Conservation (phyloP, 2,329 filamentous ascomycete genomes). For the Trichoderma asperellum region DNA sequence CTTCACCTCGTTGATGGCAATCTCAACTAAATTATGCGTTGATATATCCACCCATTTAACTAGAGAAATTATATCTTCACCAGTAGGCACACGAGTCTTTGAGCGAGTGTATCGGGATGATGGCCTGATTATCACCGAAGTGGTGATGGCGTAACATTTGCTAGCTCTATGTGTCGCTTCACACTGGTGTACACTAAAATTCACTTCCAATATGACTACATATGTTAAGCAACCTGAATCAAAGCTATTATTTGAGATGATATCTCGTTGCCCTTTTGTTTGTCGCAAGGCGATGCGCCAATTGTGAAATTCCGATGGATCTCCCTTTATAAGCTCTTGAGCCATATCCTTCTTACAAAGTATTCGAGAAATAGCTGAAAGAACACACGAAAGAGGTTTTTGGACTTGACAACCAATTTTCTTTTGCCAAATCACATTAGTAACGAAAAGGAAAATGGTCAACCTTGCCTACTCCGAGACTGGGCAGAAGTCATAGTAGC, state of each 20-base stretch:
- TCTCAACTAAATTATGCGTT: too few species aligned
- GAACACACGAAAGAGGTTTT: background rate
- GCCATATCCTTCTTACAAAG: conserved; percentile 7
- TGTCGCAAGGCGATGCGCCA: background rate
- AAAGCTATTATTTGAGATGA: background rate
- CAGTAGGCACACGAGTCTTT: background rate
- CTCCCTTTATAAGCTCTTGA: background rate
- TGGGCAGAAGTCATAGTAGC: conserved; percentile 55
- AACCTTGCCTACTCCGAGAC: conserved; percentile 36
- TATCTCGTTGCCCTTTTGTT: background rate
- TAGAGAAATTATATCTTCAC: background rate
- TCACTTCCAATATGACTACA: background rate
- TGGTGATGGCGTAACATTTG: too few species aligned
- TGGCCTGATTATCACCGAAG: background rate
- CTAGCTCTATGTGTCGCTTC: too few species aligned
- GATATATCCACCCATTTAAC: too few species aligned
- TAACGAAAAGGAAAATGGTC: background rate
- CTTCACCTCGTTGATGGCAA: too few species aligned
- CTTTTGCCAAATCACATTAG: background rate
- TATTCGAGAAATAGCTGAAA: conserved; percentile 10
- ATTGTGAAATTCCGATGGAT: background rate
- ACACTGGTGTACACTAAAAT: background rate
- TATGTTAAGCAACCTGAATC: background rate
- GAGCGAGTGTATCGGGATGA: background rate
- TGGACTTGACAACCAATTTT: background rate